Evolutionary conservation across 1,139 yeast species (phyloP), one percentile per base, ranked within the genome.

Genomic region (Pichia sp.): DNA sequence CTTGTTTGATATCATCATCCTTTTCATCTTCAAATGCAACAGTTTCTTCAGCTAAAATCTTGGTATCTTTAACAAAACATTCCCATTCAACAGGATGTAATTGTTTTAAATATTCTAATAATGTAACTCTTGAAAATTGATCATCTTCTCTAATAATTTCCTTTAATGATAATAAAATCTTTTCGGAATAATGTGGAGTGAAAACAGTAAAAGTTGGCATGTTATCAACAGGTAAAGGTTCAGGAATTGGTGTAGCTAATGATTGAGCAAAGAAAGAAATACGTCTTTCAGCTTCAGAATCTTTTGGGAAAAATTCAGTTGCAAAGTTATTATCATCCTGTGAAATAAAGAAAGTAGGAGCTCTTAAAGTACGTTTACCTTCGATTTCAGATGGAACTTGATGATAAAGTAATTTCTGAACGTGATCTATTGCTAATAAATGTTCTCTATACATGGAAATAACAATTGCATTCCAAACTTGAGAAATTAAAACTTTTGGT

Each of bases 51-150:
- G 99, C 97, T 69, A 93, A 80, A 70, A 93, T 93, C 81, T 93
- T 93, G 56, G 99, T 93, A 72, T 93, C 99, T 75, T 93, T 93
- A 60, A 93, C 99, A 65, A 93, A 93, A 73, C 98, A 91, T 63
- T 93, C 99, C 99, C 99, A 93, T 75, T 93, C 99, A 60, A 93
- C 95, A 49, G 98, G 98, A 70, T 93, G 98, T 66, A 93, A 80
- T 76, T 93, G 99, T 73, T 93, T 93, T 77, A 93, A 82, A 71
- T 93, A 93, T 75, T 93, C 99, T 70, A 93, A 80, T 62, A 93
- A 76, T 22, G 99, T 93, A 57, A 93, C 98, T 73, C 98, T 87
- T 33, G 99, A 89, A 72, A 88, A 91, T 74, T 93, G 98, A 71
- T 95, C 98, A 70, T 93, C 99, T 75, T 93, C 99, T 72, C 98